These are phyloP conservation scores for Aureobasidium sp. DNA, from an alignment of 2,329 filamentous ascomycete species.

Conservation along the genomic window DNA sequence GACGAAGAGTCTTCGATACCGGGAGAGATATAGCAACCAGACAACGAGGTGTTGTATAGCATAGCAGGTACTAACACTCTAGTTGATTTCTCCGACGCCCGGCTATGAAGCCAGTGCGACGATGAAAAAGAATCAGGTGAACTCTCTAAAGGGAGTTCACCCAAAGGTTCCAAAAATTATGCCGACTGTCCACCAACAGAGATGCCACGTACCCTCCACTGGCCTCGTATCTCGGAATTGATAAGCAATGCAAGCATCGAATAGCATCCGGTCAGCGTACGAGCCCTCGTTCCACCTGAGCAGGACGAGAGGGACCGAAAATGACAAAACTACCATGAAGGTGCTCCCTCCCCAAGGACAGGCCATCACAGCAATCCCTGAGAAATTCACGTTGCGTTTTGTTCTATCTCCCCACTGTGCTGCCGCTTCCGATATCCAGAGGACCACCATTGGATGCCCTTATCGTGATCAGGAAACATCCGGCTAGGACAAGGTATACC, in stretches of 20 bases:
- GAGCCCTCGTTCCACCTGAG: not conserved
- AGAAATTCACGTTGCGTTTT: not conserved
- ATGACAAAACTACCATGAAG: not conserved
- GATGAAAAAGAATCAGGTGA: not conserved
- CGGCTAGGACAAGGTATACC: not conserved
- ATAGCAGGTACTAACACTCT: not conserved
- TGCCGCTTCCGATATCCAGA: not conserved
- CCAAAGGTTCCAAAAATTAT: not conserved
- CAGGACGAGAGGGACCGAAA: not conserved
- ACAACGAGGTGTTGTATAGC: too few relatives aligned
- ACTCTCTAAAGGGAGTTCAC: not conserved
- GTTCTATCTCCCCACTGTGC: not conserved
- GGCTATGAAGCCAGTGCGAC: not conserved
- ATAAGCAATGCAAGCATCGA: not conserved
- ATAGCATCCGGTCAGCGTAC: not conserved
- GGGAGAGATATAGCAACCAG: not conserved
- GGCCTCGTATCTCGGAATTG: not conserved
- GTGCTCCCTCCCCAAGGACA: not conserved
- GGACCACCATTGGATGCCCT: not conserved
- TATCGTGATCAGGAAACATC: not conserved
- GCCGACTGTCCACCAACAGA: not conserved
- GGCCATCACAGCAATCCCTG: not conserved
- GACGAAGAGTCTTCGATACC: not conserved
- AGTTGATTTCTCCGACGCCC: not conserved
- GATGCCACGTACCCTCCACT: not conserved